These are phyloP conservation scores for Wickerhamomyces silvicola DNA, from an alignment of 805 yeast species.

Conservation along the genomic window DNA sequence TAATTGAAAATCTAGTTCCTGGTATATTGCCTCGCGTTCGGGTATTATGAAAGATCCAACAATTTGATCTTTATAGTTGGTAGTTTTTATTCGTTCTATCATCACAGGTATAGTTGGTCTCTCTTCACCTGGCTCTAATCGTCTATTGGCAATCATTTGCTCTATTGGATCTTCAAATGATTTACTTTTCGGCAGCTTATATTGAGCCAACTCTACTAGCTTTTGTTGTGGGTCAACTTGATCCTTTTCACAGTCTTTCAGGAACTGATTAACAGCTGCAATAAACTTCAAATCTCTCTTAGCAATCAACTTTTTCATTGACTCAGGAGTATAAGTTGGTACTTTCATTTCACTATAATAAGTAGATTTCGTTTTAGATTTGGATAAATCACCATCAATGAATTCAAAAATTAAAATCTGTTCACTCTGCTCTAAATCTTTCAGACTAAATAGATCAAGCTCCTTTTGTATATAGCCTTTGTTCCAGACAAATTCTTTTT, in stretches of 20 bases:
- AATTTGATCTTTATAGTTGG: constrained; percentile 60
- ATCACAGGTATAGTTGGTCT: constrained; percentile 43
- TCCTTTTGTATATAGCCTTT: constrained; percentile 52
- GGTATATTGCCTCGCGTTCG: constrained; percentile 39
- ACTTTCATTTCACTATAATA: constrained; percentile 39
- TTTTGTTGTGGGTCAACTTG: constrained; percentile 35
- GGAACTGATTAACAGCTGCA: constrained; percentile 30
- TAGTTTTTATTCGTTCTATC: constrained; percentile 42
- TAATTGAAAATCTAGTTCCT: constrained; percentile 35
- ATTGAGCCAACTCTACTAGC: constrained; percentile 30
- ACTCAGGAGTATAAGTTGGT: constrained; percentile 46
- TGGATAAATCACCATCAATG: constrained; percentile 54
- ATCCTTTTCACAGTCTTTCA: constrained; percentile 24
- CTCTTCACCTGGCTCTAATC: constrained; percentile 18
- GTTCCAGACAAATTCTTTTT: constrained; percentile 30
- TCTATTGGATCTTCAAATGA: constrained; percentile 56
- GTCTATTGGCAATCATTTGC: constrained; percentile 37
- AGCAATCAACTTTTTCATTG: constrained; percentile 53
- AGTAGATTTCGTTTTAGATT: constrained; percentile 39
- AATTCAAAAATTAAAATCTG: constrained; percentile 73
- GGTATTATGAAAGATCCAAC: constrained; percentile 43
- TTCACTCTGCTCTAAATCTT: constrained; percentile 30
- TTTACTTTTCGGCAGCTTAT: constrained; percentile 41
- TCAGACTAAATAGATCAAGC: constrained; percentile 43
- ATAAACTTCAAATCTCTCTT: constrained; percentile 51